Evolutionary conservation across 495 filamentous ascomycete genomes (phyloP).

Genomic region (Penicillium angulare): DNA sequence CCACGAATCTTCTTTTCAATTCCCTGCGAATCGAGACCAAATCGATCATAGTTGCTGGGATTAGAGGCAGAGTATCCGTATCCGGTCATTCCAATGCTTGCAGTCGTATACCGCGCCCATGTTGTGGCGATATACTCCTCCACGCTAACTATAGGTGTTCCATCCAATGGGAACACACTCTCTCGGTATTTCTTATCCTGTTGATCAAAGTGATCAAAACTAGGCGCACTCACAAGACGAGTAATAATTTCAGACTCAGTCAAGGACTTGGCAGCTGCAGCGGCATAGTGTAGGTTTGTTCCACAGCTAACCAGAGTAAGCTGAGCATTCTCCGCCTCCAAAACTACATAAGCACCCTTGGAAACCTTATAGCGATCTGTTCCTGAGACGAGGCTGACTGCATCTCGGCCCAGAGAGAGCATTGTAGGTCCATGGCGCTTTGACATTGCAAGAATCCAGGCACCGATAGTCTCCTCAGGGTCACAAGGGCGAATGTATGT

Average conservation of each 20-base stretch:
- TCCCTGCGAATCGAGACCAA: too few relatives aligned
- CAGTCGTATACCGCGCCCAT: neutral
- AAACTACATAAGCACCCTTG: slow-evolving; percentile 37
- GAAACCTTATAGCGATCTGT: slow-evolving; percentile 25
- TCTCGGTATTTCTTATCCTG: slow-evolving; percentile 16
- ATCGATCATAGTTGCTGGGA: too few relatives aligned
- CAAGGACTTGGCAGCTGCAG: slow-evolving; percentile 15
- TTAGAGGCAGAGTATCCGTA: too few relatives aligned
- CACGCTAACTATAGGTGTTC: slow-evolving; percentile 18
- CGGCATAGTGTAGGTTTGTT: slow-evolving; percentile 28
- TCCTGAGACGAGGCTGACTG: slow-evolving; percentile 17
- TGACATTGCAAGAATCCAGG: slow-evolving; percentile 40
- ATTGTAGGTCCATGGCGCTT: slow-evolving; percentile 30
- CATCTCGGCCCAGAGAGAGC: slow-evolving; percentile 33
- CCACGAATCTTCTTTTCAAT: too few relatives aligned
- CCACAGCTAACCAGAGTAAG: slow-evolving; percentile 37
- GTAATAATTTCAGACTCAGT: neutral
- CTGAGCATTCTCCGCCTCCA: slow-evolving; percentile 18
- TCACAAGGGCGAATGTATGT: slow-evolving; percentile 48
- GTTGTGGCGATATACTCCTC: slow-evolving; percentile 16
- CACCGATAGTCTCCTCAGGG: slow-evolving; percentile 34
- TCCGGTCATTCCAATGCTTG: too few relatives aligned
- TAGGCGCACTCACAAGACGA: slow-evolving; percentile 12
- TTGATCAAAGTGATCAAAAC: slow-evolving; percentile 18
- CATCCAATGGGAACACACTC: slow-evolving; percentile 19